Percentiles rank a stretch among this genome's conserved stretches.
Conservation (phyloP, 805 yeast species). For the Candida namnaoensis region DNA sequence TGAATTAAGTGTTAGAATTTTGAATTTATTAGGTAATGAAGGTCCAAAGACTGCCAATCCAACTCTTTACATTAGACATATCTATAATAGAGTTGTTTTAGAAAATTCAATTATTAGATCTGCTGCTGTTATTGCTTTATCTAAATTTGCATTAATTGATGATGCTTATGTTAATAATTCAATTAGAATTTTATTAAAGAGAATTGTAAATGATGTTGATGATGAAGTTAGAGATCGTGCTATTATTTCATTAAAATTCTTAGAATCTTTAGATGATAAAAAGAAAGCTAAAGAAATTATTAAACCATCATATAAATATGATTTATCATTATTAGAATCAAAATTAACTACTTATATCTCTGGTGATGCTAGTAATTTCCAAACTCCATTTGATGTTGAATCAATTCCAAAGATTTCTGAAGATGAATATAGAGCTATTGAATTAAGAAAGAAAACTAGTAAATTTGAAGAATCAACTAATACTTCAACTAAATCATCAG, state of each 20-base stretch:
- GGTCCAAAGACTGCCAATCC: slow-evolving; percentile 87
- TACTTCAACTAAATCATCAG: slow-evolving; percentile 1
- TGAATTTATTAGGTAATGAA: slow-evolving; percentile 87
- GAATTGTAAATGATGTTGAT: slow-evolving; percentile 83
- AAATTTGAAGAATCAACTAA: slow-evolving; percentile 17
- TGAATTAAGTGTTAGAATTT: slow-evolving; percentile 85
- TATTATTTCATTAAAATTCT: slow-evolving; percentile 68
- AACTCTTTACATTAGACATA: slow-evolving; percentile 87
- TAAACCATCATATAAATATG: slow-evolving; percentile 59
- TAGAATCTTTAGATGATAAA: slow-evolving; percentile 27
- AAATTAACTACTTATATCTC: slow-evolving; percentile 65
- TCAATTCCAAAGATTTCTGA: slow-evolving; percentile 56
- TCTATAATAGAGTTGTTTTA: slow-evolving; percentile 91
- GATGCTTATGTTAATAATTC: slow-evolving; percentile 49
- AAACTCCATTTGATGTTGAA: slow-evolving; percentile 62
- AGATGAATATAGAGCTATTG: slow-evolving; percentile 61
- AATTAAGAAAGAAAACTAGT: slow-evolving; percentile 44
- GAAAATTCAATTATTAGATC: slow-evolving; percentile 95
- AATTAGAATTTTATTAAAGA: slow-evolving; percentile 63
- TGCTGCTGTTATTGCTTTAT: slow-evolving; percentile 87
- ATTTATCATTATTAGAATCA: slow-evolving; percentile 70
- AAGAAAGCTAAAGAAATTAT: slow-evolving; percentile 24
- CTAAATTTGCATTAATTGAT: slow-evolving; percentile 81
- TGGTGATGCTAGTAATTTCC: slow-evolving; percentile 26
- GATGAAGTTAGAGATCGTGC: slow-evolving; percentile 99